Base-by-base conservation (phyloP, 2,329 filamentous ascomycete species). In the Arachnomyces sp. region DNA sequence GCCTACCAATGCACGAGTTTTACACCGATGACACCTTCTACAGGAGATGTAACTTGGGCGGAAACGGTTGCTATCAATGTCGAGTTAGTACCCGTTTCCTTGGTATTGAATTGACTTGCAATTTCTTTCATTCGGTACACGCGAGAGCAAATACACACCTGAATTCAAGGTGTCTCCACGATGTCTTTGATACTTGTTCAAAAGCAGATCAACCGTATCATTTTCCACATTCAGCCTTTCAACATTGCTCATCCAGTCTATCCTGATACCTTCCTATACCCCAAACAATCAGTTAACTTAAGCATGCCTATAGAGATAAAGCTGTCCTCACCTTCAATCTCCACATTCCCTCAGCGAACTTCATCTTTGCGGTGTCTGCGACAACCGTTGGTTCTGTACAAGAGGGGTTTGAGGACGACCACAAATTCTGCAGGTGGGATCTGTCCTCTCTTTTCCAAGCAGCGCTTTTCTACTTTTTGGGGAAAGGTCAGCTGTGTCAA, bases 261-360 rank as follows among this genome's bases (percentile, higher is more conserved):
- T 58, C 12, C 43, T 49, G 33, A 63, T 50, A 36, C 60, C 60
- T 34, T 64, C 59, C 59, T 62, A 40, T 30, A 13, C 12, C 31
- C 32, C n/a, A 5, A n/a, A 7, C n/a, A 12, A 11, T 16, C 11
- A 28, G 8, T 18, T 15, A 18, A 5, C 15, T 16, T 11, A 29
- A 36, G n/a, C 13, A 1, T 25, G 5, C 20, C 9, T 9, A 5
- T 9, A 25, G 9, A 5, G 20, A 25, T 9, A 5, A 9, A 9
- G 9, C 9, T 9, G 5, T 25, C 5, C 47, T 36, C 46, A 62
- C 57, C 43, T 49, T 49, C 20, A 60, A 49, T 42, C 53, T 52
- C 60, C 60, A 65, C 62, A 65, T 65, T 39, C 62, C 61, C 25
- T 61, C 57, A 7, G 61, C 64, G 49, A 65, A 65, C 55, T 61